Evolutionary conservation across 2,329 filamentous ascomycete species (phyloP).

Genomic region (Coccinonectria pachysandricola): DNA sequence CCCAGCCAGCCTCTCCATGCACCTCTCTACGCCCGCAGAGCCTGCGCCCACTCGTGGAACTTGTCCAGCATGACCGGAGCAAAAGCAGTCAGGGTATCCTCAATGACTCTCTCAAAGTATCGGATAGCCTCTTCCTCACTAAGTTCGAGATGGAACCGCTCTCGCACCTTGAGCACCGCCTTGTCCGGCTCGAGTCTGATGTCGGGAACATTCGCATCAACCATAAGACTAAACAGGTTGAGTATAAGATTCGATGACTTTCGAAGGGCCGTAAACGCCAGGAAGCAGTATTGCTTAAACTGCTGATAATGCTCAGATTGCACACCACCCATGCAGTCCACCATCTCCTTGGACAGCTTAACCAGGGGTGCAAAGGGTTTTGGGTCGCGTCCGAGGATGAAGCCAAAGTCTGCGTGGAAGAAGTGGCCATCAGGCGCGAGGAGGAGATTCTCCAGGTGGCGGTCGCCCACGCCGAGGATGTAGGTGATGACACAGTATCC

Average conservation of each 20-base stretch:
- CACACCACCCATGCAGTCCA: slow-evolving; percentile 91
- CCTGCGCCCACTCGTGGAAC: slow-evolving; percentile 87
- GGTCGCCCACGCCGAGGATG: slow-evolving; percentile 88
- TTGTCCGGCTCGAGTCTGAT: slow-evolving; percentile 88
- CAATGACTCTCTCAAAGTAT: slow-evolving; percentile 80
- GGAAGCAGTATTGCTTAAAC: slow-evolving; percentile 94
- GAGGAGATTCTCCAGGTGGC: slow-evolving; percentile 90
- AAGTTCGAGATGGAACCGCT: slow-evolving; percentile 85
- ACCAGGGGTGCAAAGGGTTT: slow-evolving; percentile 96
- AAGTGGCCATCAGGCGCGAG: slow-evolving; percentile 86
- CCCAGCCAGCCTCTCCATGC: no score
- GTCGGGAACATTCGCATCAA: slow-evolving; percentile 93
- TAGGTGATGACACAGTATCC: slow-evolving; percentile 99
- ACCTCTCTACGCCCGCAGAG: no score
- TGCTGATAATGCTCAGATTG: slow-evolving; percentile 70
- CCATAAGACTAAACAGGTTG: slow-evolving; percentile 94
- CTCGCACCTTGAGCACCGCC: slow-evolving; percentile 87
- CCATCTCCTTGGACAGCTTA: slow-evolving; percentile 97
- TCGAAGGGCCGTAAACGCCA: slow-evolving; percentile 81
- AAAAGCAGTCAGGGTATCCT: slow-evolving; percentile 79
- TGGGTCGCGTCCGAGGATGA: slow-evolving; percentile 91
- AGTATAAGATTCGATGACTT: slow-evolving; percentile 87
- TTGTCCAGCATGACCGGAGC: slow-evolving; percentile 93
- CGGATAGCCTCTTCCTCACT: slow-evolving; percentile 85
- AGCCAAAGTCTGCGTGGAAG: slow-evolving; percentile 97